Base-by-base conservation (phyloP, 23 red algal genomes). In the Gracilaria caudata region DNA sequence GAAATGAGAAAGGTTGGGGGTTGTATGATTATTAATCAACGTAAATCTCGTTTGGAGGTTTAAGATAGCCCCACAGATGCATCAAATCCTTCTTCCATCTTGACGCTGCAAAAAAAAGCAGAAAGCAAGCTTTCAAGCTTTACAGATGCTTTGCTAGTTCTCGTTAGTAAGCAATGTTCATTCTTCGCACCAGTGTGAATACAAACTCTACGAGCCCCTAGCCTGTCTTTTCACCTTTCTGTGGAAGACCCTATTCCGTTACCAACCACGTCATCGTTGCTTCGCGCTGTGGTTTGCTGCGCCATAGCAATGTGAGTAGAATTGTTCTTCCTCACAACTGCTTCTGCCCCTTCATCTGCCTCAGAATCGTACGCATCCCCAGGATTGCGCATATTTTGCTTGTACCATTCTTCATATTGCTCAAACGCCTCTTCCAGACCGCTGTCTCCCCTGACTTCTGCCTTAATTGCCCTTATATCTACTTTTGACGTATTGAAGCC, bases 341-440 rank as follows among this genome's bases (percentile, higher is more conserved):
- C 28, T 36, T 57, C 36, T 20, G 77, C 7, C 36, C 26, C 56
- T 61, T 1, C 25, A 17, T 30, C 37, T 35, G 60, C 46, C 6
- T 60, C 77, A 44, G 55, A 45, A 20, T 29, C 23, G 24, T 34
- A 32, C 21, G 61, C 77, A 80, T 80, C 77, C 4, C 82, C 64
- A 4, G 82, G 82, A 35, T 55, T 47, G 8, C 66, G 57, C 38
- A 86, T 86, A 51, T 86, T 86, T 44, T 86, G 57, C 32, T 86
- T 74, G 24, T 51, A 86, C 82, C 82, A 94, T 54, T 77, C 84
- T 51, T 95, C 93, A 54, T 89, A 95, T 40, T 95, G 46, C 26
- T 77, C 32, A 58, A 95, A 90, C 36, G 63, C 83, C 11, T 84
- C 83, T 54, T 77, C 73, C 10, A 95, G 84, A 59, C 81, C 78